phyloP scores from a whole-genome alignment of 2,329 filamentous ascomycete species.

The Penicillium nordicum region DNA sequence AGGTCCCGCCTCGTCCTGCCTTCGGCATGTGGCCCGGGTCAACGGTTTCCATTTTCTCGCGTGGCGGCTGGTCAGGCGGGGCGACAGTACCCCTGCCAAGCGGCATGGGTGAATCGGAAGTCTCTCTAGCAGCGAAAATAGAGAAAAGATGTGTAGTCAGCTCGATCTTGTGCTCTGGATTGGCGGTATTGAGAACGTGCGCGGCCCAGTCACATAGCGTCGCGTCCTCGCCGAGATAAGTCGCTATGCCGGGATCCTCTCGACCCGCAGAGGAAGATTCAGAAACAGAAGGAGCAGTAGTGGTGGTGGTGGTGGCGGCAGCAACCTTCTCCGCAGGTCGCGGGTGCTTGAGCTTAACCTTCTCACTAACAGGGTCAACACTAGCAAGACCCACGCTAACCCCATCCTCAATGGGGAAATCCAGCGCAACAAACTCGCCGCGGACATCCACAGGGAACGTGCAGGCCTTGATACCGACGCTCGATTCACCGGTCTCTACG shows the following conservation, averaged over 20 bases:
- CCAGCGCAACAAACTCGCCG: constrained; percentile 36
- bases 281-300: constrained; percentile 2
- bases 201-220: constrained; percentile 50
- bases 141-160: constrained; percentile 46
- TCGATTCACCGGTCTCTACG: constrained; percentile 49
- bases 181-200: constrained; percentile 45
- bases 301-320: background rate
- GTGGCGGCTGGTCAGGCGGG: constrained; percentile 43
- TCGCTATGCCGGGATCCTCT: constrained; percentile 15
- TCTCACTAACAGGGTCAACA: constrained; percentile 47
- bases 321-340: constrained; percentile 10
- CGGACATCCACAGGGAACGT: constrained; percentile 44
- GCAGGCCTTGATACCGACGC: constrained; percentile 47
- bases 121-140: constrained; percentile 40
- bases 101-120: constrained; percentile 41
- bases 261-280: constrained; percentile 5
- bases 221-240: constrained; percentile 41
- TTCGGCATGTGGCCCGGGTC: constrained; percentile 42
- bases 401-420: constrained; percentile 27
- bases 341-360: constrained; percentile 44
- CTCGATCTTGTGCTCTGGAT: constrained; percentile 49
- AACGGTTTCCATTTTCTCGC: constrained; percentile 41
- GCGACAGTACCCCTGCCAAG: constrained; percentile 38
- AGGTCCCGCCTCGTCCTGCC: constrained; percentile 41
- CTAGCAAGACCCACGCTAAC: constrained; percentile 27